Percentiles rank a stretch among this genome's conserved stretches.
Conservation (phyloP, 31 red algal genomes). For the Bonnemaisonia californica region DNA sequence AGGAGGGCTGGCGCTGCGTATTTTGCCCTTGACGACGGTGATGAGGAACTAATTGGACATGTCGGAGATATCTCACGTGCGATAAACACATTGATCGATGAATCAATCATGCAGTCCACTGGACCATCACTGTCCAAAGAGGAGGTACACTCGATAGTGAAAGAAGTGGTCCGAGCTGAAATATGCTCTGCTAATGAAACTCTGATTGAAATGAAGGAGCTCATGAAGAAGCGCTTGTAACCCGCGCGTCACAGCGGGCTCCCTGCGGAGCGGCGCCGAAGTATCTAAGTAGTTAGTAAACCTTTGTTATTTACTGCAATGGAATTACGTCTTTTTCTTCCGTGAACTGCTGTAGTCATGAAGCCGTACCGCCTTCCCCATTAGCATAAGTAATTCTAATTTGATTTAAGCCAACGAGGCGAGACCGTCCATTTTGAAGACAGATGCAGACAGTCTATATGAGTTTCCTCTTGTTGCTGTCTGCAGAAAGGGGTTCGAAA, state of each 20-base stretch:
- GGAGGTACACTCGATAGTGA: background rate
- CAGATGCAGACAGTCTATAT: background rate
- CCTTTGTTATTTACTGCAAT: background rate
- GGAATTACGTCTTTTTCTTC: background rate
- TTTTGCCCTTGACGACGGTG: background rate
- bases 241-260: background rate
- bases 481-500: background rate
- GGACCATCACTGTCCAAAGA: too few relatives aligned
- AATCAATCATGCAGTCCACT: background rate
- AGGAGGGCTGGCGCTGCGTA: background rate
- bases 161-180: background rate
- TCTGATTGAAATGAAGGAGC: background rate
- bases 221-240: background rate
- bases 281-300: background rate
- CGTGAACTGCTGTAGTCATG: too few relatives aligned
- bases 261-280: background rate
- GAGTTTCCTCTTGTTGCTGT: background rate
- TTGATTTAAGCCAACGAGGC: background rate
- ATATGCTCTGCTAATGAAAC: background rate
- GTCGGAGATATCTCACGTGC: background rate
- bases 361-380: too few relatives aligned
- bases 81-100: background rate
- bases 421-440: background rate
- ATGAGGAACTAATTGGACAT: background rate
- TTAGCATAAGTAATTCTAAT: background rate